A percentile compares a stretch with the other conserved stretches of the same genome.
Evolutionary conservation across 2,329 filamentous ascomycete species (phyloP).

Genomic region (Didymella lethalis): DNA sequence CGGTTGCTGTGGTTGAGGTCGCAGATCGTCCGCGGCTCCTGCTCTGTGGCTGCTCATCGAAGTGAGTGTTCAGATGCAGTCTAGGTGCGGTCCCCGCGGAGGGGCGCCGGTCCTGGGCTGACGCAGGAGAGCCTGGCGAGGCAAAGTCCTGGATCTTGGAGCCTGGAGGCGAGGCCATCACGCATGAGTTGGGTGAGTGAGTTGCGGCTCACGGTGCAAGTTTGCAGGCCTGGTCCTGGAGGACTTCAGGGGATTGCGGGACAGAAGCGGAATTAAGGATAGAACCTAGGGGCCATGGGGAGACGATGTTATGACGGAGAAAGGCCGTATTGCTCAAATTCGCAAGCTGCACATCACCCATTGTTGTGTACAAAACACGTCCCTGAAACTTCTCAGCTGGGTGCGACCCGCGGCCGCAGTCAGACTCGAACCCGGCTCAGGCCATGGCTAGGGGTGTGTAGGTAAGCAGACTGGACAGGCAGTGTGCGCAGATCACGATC

Average conservation of each 20-base stretch:
- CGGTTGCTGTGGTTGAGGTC: slow-evolving; percentile 39
- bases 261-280: slow-evolving; percentile 10
- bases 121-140: slow-evolving; percentile 28
- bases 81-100: slow-evolving; percentile 21
- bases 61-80: slow-evolving; percentile 39
- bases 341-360: slow-evolving; percentile 6
- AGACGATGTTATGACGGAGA: slow-evolving; percentile 9
- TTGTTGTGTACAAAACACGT: slow-evolving; percentile 9
- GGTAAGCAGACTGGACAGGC: slow-evolving; percentile 3
- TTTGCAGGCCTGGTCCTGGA: background rate
- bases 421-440: background rate
- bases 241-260: slow-evolving; percentile 4
- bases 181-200: slow-evolving; percentile 5
- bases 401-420: slow-evolving; percentile 7
- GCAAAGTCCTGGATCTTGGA: slow-evolving; percentile 47
- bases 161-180: slow-evolving; percentile 40
- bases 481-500: slow-evolving; percentile 12
- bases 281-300: slow-evolving; percentile 9
- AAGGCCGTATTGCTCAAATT: background rate
- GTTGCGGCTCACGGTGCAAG: slow-evolving; percentile 3
- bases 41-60: slow-evolving; percentile 25
- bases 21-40: slow-evolving; percentile 37
- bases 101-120: slow-evolving; percentile 16
- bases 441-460: slow-evolving; percentile 1
- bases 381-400: slow-evolving; percentile 13